Base-by-base conservation (phyloP, 345 rosid species). In the Melastoma malabathricum region DNA sequence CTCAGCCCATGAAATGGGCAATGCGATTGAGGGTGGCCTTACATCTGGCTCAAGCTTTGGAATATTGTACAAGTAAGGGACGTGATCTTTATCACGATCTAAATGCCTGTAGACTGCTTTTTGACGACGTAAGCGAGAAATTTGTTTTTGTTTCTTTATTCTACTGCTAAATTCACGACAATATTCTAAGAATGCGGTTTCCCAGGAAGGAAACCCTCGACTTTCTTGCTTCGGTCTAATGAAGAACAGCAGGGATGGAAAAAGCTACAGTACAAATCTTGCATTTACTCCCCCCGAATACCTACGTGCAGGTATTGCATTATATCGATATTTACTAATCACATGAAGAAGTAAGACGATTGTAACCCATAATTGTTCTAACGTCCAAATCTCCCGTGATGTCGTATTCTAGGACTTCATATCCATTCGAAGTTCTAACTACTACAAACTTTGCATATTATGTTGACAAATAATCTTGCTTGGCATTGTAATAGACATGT, bases 181-280 rank as follows among this genome's bases (percentile, higher is more conserved):
- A 7, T 34, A 6, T 34, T 34, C 41, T 34, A 34, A 6, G 41
- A 12, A 9, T 16, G 22, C 15, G 27, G n/a, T 62, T 34, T 55
- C 46, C 60, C 64, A 86, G 94, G 86, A 84, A 59, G 88, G 75
- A 39, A 86, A 86, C 62, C 94, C 96, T 59, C 77, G 96, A 57
- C 92, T 90, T 51, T 86, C 98, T 34, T 84, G 89, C 73, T 86
- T 86, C 63, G 96, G 98, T 53, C 76, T 90, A 71, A 90, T 86
- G 98, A 90, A 90, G 77, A 90, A 90, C 61, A 90, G 96, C 48
- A 75, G 94, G 54, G 96, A 86, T 41, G 96, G 98, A 46, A 90
- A 77, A 80, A 86, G 95, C 64, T 72, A 86, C 58, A 83, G 86
- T 55, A 83, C 90, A 34, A 81, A 89, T 72, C 71, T 86, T 75